Base-by-base conservation (phyloP, 139 green algal genomes). In the Ettlia oleoabundans region DNA sequence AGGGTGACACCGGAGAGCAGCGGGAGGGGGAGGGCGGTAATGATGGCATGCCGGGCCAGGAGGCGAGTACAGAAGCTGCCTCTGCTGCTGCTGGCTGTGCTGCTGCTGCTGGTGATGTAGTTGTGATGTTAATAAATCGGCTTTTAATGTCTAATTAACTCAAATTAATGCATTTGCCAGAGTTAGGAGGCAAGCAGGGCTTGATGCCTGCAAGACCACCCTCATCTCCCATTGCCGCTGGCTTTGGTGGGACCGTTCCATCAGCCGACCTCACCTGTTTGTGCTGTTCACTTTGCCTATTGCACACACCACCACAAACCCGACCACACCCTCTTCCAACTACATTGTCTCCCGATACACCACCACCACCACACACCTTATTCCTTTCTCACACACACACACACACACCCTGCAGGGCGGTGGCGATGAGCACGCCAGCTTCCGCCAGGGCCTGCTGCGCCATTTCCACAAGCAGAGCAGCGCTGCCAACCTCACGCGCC, bases 1-100 rank as follows among this genome's bases (percentile, higher is more conserved):
- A 90, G 40, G 85, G 86, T 22, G 86, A 90, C 68, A 89, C 85
- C 30, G 86, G 77, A 35, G 70, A 62, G 66, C 41, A 77, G 69
- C 33, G 43, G 22, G 63, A 83, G 51, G 78, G 51, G 19, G 69
- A 81, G 42, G 37, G 38, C 32, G 55, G 53, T 15, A 58, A 58
- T 15, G 47, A 58, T 32, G 67, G 33, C 51, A 62, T 32, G 42
- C 61, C 30, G 18, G 84, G 61, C 28, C 40, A 79, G 58, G 42
- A 26, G 37, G 32, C 58, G 32, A 15, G 62, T n/a, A 4, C 68
- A 18, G 28, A 10, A 15, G 13, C 47, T 58, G 13, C 13, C 10
- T 10, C 47, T 15, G 10, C 13, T 15, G 47, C 47, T 58, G 47
- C 47, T 58, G 10, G 47, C 47, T 58, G 13, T 15, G 10, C 15